Base-by-base conservation (phyloP, 371 early-diverging fungal species). In the Nematocida sp. region DNA sequence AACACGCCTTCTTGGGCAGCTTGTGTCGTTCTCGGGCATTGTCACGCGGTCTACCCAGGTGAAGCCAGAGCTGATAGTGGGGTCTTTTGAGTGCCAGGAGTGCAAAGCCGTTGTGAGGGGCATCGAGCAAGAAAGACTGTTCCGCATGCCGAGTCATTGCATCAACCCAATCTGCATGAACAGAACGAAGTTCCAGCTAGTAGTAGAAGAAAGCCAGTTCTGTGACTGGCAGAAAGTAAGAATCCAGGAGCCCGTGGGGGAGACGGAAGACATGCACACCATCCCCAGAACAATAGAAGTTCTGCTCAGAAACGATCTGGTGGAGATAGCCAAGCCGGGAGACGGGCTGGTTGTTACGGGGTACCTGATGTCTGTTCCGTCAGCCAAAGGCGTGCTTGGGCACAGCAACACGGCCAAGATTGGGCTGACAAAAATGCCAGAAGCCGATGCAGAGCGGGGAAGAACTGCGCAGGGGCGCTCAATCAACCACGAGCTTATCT, bases 21-120 rank as follows among this genome's bases (percentile, higher is more conserved):
- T 98, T 53, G 83, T 90, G 46, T 86, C 88, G 41, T 87, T 96
- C 57, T 87, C 88, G 52, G 97, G 96, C 38, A 96, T 96, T 2
- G 94, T 96, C 2, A 99, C 99, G 5, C 86, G 99, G 29, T 95
- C 96, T 0, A 90, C 92, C 31, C 95, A 95, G 81, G 95, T 97
- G 8, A 86, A 95, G 25, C 99, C 99, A 21, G 99, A 97, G 85
- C 86, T 99, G 21, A 62, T 91, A 23, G 87, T 84, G 74, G 97
- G 93, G 25, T 88, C 91, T 8, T 96, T 97, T 84, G 85, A 86
- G 29, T 99, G 99, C 84, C 83, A 85, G 53, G 89, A 89, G 54
- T 98, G 99, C 83, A 86, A 86, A 25, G 85, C 88, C 17, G 76
- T 89, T n/a, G 87, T 90, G 74, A 84, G 85, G 23, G 87, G 91